phyloP scores from a whole-genome alignment of 2,329 filamentous ascomycete species.

The Cordyceps javanica region DNA sequence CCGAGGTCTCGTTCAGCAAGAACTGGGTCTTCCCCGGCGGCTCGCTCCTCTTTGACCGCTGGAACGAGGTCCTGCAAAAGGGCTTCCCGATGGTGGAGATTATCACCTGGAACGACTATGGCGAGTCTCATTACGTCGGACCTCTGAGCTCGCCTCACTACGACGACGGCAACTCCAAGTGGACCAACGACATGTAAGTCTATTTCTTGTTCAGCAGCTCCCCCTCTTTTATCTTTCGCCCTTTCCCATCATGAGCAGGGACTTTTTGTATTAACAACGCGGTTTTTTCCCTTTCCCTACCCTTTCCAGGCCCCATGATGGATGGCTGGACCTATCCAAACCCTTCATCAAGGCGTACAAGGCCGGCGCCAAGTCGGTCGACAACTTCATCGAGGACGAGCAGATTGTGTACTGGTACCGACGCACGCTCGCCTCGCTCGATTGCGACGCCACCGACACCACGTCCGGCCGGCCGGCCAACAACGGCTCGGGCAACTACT shows the following conservation, averaged over 20 bases:
- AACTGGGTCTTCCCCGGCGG: conserved; percentile 55
- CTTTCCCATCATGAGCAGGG: too few relatives aligned
- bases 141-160: conserved; percentile 38
- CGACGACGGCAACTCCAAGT: conserved; percentile 40
- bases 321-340: conserved; percentile 47
- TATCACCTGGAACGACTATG: conserved; percentile 44
- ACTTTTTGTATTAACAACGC: not conserved
- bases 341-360: conserved; percentile 50
- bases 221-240: too few relatives aligned
- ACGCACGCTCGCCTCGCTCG: conserved; percentile 36
- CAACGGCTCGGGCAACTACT: conserved; percentile 45
- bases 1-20: conserved; percentile 40
- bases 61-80: conserved; percentile 41
- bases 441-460: conserved; percentile 48
- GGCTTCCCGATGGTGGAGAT: conserved; percentile 42
- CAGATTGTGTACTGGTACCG: conserved; percentile 52
- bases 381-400: conserved; percentile 40
- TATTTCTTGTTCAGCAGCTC: conserved; percentile 16
- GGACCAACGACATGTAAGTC: conserved; percentile 40
- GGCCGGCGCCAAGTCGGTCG: conserved; percentile 31
- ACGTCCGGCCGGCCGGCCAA: conserved; percentile 36
- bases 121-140: conserved; percentile 49
- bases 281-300: too few relatives aligned
- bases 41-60: conserved; percentile 52
- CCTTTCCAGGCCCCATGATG: conserved; percentile 33